Base-by-base conservation (phyloP, 306 rosid genomes). In the Malus asiatica region DNA sequence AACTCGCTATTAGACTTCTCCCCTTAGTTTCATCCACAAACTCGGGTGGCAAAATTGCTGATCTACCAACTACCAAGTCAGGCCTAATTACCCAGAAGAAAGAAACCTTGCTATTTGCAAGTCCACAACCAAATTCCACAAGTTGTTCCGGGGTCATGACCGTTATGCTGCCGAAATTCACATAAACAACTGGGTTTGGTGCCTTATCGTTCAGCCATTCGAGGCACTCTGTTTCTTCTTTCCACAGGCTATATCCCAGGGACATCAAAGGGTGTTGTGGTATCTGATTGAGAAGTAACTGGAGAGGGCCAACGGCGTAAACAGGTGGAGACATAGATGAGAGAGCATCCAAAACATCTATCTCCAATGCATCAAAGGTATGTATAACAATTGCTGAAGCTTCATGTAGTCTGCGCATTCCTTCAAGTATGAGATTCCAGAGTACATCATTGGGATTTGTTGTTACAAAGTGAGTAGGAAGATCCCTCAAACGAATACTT, bases 1-100 rank as follows among this genome's bases (percentile, higher is more conserved):
- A 77, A 32, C 75, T 58, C 59, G 67, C 46, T 18, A 77, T 77
- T 5, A 68, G 16, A 32, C 80, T 44, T 40, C 75, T 42, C 3
- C 42, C 74, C 11, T 58, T 77, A 10, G 48, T 66, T 32, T 66
- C 33, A 10, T 12, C 12, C 30, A 63, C 29, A 46, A 74, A 74
- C 58, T 74, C 78, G 0, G 44, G 19, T 12, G 35, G 66, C 9
- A 60, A 25, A 60, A 60, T 58, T 11, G 66, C 10, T 4, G 19
- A 66, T 66, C n/a, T 11, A 15, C 71, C 71, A 66, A 66, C 4
- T 1, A 38, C 71, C 52, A 19, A 40, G 44, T 66, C 52, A 35
- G 52, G 71, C 15, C 71, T 66, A 40, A 66, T 66, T 5, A 66
- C 71, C 71, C 71, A 66, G 4, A 66, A 66, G 71, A 66, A 66